Evolutionary conservation across 306 rosid genomes (phyloP).

Genomic region (Delonix regia): DNA sequence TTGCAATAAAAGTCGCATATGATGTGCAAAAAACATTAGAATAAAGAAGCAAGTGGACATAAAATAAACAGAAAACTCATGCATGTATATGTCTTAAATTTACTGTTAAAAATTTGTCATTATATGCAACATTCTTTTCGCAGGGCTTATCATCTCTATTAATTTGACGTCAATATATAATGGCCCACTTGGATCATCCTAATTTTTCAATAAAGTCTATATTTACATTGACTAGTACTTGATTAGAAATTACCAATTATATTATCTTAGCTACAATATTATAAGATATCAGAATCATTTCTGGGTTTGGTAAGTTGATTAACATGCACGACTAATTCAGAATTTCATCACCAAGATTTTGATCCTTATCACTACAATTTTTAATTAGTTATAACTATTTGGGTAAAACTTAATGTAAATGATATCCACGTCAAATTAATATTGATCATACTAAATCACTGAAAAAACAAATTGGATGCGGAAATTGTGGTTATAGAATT

Average conservation of each 20-base stretch:
- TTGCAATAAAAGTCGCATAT: neutral
- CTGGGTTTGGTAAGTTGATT: neutral
- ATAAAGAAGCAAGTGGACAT: constrained; percentile 14
- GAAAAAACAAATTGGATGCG: no score
- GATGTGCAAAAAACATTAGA: neutral
- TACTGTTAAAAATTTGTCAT: constrained; percentile 26
- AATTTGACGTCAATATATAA: no score
- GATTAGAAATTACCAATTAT: neutral
- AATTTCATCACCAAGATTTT: neutral
- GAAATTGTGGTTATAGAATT: no score
- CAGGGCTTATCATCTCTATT: neutral
- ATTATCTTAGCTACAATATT: neutral
- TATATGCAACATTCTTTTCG: neutral
- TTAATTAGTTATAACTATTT: no score
- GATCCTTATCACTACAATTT: neutral
- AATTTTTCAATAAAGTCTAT: neutral
- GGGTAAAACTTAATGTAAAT: no score
- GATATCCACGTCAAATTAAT: no score
- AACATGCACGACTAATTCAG: neutral
- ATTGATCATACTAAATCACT: no score
- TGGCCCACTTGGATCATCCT: neutral
- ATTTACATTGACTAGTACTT: constrained; percentile 5
- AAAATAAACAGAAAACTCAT: constrained; percentile 24
- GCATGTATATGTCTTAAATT: constrained; percentile 13
- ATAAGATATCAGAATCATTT: neutral